Base-by-base conservation (phyloP, 2,329 filamentous ascomycete species). In the Colletotrichum musicola region DNA sequence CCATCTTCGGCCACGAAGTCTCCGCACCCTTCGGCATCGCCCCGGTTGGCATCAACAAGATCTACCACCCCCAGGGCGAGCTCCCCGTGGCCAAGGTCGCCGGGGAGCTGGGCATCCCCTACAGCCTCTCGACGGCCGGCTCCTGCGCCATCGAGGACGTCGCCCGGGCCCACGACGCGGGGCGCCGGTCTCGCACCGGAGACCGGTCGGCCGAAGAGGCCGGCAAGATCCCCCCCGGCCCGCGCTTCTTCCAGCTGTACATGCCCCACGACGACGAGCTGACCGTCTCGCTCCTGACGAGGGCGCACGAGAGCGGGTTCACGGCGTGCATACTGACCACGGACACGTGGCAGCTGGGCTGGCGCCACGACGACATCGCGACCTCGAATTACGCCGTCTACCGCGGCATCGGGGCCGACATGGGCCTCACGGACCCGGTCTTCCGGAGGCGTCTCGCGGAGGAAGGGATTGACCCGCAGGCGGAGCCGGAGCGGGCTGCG, bases 31-130 rank as follows among this genome's bases (percentile, higher is more conserved):
- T 91, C 58, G 88, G 87, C n/a, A 89, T 91, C 73, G 86, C 89
- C 0, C 88, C 89, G 0, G 85, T 91, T 30, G 89, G 89, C 4
- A 90, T 91, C 72, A 90, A 91, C 79, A 86, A 86, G 70, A 91
- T 91, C 72, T 91, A 90, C 78, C 83, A 91, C 72, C 82, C 84
- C 0, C 74, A 78, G 0, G 89, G 86, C 46, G 89, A 92, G 74
- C 74, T 89, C 0, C 83, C 87, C 0, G 88, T 90, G 1, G 88
- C 89, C 10, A 85, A 84, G 64, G 87, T 88, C 0, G 88, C 88
- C 0, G 82, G 82, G n/a, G 86, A 89, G 71, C 77, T 90, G 3
- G 85, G 86, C 22, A 76, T 91, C 1, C 85, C 86, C 1, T 90
- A 90, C 75, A 87, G 83, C 66, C 80, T 91, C 27, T 86, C 83